Percentiles rank a stretch among this genome's conserved stretches.
These are phyloP conservation scores for Colletotrichum cereale DNA, from an alignment of 2,329 filamentous ascomycete genomes.

Conservation along the genomic window DNA sequence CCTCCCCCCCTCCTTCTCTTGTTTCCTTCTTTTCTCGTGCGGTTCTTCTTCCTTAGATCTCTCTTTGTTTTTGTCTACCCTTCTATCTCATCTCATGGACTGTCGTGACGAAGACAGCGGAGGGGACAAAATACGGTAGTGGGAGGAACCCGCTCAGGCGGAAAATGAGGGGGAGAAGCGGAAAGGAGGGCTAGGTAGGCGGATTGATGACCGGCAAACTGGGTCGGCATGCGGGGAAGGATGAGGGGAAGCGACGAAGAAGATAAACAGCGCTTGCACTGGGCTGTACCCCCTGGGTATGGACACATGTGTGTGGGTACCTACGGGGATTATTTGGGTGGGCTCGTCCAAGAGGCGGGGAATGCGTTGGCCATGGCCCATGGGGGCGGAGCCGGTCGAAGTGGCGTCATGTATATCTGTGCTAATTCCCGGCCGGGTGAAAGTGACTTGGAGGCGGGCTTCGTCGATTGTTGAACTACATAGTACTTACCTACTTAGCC, in stretches of 20 bases:
- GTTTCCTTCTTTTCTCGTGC: fast-evolving
- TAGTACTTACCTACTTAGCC: no score
- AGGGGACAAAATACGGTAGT: neutral
- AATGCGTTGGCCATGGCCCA: constrained; percentile 5
- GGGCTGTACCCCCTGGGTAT: neutral
- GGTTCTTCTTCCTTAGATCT: neutral
- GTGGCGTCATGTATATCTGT: constrained; percentile 19
- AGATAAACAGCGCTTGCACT: neutral
- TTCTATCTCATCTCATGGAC: neutral
- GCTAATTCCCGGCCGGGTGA: neutral
- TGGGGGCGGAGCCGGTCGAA: neutral
- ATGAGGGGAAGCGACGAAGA: constrained; percentile 20
- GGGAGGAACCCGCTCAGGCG: neutral
- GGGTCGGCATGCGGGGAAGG: constrained; percentile 31
- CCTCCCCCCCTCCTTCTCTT: neutral
- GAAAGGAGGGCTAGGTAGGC: neutral
- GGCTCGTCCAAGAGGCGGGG: constrained; percentile 14
- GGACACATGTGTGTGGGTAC: neutral
- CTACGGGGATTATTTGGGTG: neutral
- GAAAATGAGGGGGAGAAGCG: constrained; percentile 22
- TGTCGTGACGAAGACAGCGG: neutral
- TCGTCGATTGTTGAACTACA: neutral
- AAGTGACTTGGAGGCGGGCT: neutral
- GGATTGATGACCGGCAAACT: neutral
- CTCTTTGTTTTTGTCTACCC: neutral